Percentiles rank a stretch among this genome's conserved stretches.
These are phyloP conservation scores for Sphagnum magellanicum DNA, from an alignment of 228 moss, liverwort and hornwort genomes.

Conservation along the genomic window DNA sequence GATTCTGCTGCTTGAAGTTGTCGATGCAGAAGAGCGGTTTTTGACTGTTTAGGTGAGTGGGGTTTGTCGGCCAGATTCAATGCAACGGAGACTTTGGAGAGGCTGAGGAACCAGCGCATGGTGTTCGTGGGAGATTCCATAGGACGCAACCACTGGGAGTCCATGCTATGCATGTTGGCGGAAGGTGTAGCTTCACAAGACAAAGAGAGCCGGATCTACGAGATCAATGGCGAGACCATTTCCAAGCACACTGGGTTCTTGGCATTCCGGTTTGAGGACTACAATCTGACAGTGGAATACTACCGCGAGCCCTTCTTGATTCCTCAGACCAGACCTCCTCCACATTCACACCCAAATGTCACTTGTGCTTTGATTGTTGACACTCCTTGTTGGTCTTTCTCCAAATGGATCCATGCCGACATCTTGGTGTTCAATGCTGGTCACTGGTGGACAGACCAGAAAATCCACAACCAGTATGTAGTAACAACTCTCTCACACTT, in stretches of 20 bases:
- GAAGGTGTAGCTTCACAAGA: conserved; percentile 20
- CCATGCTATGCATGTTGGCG: conserved; percentile 61
- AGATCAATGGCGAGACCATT: conserved; percentile 37
- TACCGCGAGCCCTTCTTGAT: conserved; percentile 58
- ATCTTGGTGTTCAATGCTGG: conserved; percentile 56
- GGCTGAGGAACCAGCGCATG: conserved; percentile 34
- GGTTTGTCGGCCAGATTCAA: conserved; percentile 27
- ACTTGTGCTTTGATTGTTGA: conserved; percentile 33
- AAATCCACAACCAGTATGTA: conserved; percentile 44
- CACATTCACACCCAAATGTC: conserved; percentile 21
- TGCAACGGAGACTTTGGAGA: conserved; percentile 41
- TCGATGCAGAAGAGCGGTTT: neutral
- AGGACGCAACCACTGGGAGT: conserved; percentile 77
- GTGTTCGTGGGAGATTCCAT: conserved; percentile 64
- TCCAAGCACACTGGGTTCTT: conserved; percentile 48
- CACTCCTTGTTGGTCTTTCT: conserved; percentile 13
- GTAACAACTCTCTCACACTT: neutral
- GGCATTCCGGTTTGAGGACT: conserved; percentile 42
- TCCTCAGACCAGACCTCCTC: conserved; percentile 40
- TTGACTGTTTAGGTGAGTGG: neutral
- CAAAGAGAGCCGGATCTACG: conserved; percentile 38
- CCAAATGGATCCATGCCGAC: conserved; percentile 28
- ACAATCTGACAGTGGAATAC: conserved; percentile 64
- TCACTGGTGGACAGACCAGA: conserved; percentile 69
- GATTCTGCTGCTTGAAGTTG: neutral